Conservation (phyloP, 441 rosid genomes). For the Arabidopsis hybrid region DNA sequence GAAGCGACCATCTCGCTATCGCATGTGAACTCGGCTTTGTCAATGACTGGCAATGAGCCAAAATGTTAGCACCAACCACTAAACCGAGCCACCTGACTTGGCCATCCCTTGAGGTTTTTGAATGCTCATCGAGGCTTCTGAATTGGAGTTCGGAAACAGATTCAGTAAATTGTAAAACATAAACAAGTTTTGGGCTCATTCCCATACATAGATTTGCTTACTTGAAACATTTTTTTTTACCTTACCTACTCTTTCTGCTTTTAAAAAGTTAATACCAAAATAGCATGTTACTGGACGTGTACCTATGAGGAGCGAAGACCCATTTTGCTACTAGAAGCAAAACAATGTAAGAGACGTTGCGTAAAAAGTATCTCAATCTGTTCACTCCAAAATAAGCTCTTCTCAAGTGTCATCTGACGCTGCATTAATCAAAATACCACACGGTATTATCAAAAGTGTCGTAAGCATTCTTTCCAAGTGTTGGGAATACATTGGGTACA, state of each 20-base stretch:
- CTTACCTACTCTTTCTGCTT: not conserved
- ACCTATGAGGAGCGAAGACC: conserved; percentile 31
- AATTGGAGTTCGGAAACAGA: conserved; percentile 14
- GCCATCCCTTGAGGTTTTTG: conserved; percentile 2
- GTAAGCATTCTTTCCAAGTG: conserved; percentile 35
- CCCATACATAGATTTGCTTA: conserved; percentile 1
- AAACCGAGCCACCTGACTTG: not conserved
- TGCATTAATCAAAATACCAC: conserved; percentile 23
- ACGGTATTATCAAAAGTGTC: conserved; percentile 30
- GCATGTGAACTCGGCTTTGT: conserved; percentile 86
- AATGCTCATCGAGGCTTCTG: conserved; percentile 18
- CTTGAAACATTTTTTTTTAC: not conserved
- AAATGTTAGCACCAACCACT: not conserved
- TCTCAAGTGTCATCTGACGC: not conserved
- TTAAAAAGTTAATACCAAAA: conserved; percentile 9
- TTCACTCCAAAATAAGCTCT: not conserved
- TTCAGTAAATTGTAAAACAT: conserved; percentile 12
- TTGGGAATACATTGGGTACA: conserved; percentile 6
- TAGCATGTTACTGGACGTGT: conserved; percentile 27
- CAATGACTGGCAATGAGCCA: conserved; percentile 38
- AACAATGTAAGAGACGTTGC: not conserved
- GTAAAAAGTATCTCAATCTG: conserved; percentile 12
- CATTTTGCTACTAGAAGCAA: conserved; percentile 29
- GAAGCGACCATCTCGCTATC: conserved; percentile 97
- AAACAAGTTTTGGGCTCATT: conserved; percentile 17